Evolutionary conservation across 1,284 basidiomycete genomes (phyloP).

Genomic region (Ceraceosorus guamensis): DNA sequence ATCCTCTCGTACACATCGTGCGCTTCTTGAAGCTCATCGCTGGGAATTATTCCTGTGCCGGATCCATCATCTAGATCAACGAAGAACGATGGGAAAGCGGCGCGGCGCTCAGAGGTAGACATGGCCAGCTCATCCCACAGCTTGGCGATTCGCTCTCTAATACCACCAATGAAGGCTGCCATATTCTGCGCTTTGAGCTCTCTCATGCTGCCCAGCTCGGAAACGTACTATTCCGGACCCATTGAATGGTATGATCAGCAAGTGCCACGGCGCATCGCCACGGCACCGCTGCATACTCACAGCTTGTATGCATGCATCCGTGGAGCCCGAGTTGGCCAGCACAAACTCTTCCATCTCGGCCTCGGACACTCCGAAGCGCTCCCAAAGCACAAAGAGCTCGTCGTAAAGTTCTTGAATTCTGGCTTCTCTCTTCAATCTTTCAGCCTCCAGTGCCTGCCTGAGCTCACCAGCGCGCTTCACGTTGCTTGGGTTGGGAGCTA

Average conservation of each 20-base stretch:
- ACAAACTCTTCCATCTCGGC: slow-evolving; percentile 47
- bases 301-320: slow-evolving; percentile 62
- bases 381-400: slow-evolving; percentile 45
- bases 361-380: slow-evolving; percentile 42
- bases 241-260: background rate
- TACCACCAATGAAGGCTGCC: slow-evolving; percentile 73
- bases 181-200: slow-evolving; percentile 80
- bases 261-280: too few relatives aligned
- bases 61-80: slow-evolving; percentile 17
- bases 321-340: slow-evolving; percentile 59
- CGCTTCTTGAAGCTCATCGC: slow-evolving; percentile 59
- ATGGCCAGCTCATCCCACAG: slow-evolving; percentile 84
- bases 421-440: slow-evolving; percentile 35
- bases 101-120: slow-evolving; percentile 70
- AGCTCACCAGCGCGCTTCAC: slow-evolving; percentile 16
- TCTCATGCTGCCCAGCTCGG: slow-evolving; percentile 81
- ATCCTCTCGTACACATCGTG: slow-evolving; percentile 81
- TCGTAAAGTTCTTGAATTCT: slow-evolving; percentile 44
- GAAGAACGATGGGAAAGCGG: slow-evolving; percentile 24
- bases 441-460: slow-evolving; percentile 27
- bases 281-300: slow-evolving; percentile 37
- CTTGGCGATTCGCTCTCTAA: slow-evolving; percentile 69
- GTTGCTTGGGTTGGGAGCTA: slow-evolving; percentile 23
- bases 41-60: slow-evolving; percentile 14
- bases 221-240: slow-evolving; percentile 64